Evolutionary conservation across 1,139 yeast species (phyloP).

Genomic region (Meyerozyma sp.): DNA sequence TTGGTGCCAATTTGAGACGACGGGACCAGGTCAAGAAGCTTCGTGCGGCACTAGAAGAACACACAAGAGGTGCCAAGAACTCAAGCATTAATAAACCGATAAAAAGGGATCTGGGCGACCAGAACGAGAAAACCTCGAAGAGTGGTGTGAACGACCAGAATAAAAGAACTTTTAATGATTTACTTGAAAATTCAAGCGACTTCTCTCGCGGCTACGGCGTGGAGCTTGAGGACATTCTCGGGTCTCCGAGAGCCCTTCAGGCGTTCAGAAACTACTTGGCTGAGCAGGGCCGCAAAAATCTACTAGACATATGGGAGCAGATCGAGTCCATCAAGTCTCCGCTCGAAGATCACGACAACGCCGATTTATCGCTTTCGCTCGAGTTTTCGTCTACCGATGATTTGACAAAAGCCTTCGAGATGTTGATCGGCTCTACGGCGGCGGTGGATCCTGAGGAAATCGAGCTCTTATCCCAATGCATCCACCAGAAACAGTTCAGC

Average conservation of each 20-base stretch:
- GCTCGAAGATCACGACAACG: conserved; percentile 41
- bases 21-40: conserved; percentile 71
- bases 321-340: conserved; percentile 72
- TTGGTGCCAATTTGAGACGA: conserved; percentile 67
- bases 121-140: too few relatives aligned
- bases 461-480: conserved; percentile 21
- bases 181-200: not conserved
- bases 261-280: conserved; percentile 57
- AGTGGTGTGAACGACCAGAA: too few relatives aligned
- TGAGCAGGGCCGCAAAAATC: conserved; percentile 32
- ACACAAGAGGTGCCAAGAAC: conserved; percentile 26
- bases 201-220: not conserved
- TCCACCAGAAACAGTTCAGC: conserved; percentile 12
- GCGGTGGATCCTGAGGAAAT: conserved; percentile 15
- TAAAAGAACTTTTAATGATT: too few relatives aligned
- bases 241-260: conserved; percentile 41
- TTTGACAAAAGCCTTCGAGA: conserved; percentile 6
- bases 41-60: conserved; percentile 65
- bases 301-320: conserved; percentile 60
- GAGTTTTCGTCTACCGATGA: conserved; percentile 44
- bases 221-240: conserved; percentile 13
- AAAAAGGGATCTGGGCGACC: too few relatives aligned
- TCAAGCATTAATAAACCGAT: not conserved
- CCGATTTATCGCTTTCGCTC: conserved; percentile 21
- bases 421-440: not conserved